Base-by-base conservation (phyloP, 805 yeast species). In the Starmerella floris region DNA sequence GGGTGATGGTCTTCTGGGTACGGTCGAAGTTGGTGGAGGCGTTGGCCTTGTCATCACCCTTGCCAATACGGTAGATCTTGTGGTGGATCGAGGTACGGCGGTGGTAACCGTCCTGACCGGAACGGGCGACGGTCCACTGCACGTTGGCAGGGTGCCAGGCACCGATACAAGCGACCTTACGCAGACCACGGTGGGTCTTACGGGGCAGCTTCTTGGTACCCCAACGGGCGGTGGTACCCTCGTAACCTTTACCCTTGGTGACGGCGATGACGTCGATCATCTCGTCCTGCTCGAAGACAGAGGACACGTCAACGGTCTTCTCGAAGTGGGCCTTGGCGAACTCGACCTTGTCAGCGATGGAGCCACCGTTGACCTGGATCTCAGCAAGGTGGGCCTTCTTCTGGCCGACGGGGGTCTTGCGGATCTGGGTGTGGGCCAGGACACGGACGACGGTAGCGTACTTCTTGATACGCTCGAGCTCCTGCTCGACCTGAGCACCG, bases 111-210 rank as follows among this genome's bases (percentile, higher is more conserved):
- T 79, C 83, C 79, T 91, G 98, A 88, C 99, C 99, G 66, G 98
- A 95, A 74, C 99, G 84, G 64, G 98, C 97, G 72, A 91, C 99
- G 66, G 97, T 83, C 94, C 94, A 88, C 73, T 78, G 75, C 69
- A 91, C 99, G 79, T 85, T 95, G 76, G 95, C 80, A 72, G 99
- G 99, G 77, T 91, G 98, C 99, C 99, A 91, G 68, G 99, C 96
- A 80, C 99, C 99, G 66, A 91, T 91, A 84, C 99, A 91, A 67
- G 98, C 99, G 74, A 91, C 99, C 84, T 91, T 91, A 81, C 99
- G 85, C 70, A 88, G 77, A 88, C 99, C 99, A 83, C 97, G 87
- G 74, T 91, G 99, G 70, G 99, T 91, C 94, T 91, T 91, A 78
- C 99, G 85, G 74, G 99, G 98, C 62, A 91, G 77, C 79, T 82